phyloP scores from a whole-genome alignment of 2,329 filamentous ascomycete species.

The Cryphonectria radicalis region DNA sequence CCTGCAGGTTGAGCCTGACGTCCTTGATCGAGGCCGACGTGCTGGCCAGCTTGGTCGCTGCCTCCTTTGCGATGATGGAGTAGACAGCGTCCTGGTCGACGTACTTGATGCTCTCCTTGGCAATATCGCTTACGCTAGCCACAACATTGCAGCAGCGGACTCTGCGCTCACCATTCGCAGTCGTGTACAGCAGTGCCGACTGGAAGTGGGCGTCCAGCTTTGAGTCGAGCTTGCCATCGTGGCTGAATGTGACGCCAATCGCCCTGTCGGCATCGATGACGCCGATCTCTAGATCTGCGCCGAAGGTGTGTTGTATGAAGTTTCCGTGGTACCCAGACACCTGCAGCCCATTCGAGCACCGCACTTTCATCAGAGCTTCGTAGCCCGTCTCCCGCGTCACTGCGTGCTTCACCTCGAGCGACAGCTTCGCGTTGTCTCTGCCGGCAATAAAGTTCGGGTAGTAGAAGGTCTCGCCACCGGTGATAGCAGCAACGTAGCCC shows the following conservation, averaged over 20 bases:
- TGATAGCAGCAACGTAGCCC: constrained; percentile 81
- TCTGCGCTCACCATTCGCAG: constrained; percentile 82
- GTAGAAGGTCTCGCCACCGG: constrained; percentile 95
- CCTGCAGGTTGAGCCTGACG: constrained; percentile 78
- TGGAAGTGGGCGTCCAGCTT: constrained; percentile 99
- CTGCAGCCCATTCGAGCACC: constrained; percentile 95
- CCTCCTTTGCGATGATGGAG: constrained; percentile 88
- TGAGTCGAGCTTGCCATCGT: constrained; percentile 96
- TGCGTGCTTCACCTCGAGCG: constrained; percentile 82
- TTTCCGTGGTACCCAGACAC: constrained; percentile 94
- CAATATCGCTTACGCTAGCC: constrained; percentile 85
- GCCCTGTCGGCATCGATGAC: constrained; percentile 93
- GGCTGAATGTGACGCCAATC: constrained; percentile 86
- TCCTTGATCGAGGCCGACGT: constrained; percentile 79
- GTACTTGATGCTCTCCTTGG: constrained; percentile 85
- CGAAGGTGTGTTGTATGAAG: constrained; percentile 94
- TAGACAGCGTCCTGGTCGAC: constrained; percentile 95
- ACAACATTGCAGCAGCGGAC: constrained; percentile 94
- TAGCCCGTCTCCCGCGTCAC: constrained; percentile 91
- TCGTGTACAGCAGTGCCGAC: constrained; percentile 91
- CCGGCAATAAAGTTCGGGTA: constrained; percentile 94
- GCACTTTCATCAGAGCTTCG: constrained; percentile 96
- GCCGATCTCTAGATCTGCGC: constrained; percentile 92
- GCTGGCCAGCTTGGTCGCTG: constrained; percentile 78
- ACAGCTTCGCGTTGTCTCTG: constrained; percentile 82